Percentiles rank a stretch among this genome's conserved stretches.
These are phyloP conservation scores for Eremothecium gossypii DNA, from an alignment of 1,139 yeast species.

Conservation along the genomic window DNA sequence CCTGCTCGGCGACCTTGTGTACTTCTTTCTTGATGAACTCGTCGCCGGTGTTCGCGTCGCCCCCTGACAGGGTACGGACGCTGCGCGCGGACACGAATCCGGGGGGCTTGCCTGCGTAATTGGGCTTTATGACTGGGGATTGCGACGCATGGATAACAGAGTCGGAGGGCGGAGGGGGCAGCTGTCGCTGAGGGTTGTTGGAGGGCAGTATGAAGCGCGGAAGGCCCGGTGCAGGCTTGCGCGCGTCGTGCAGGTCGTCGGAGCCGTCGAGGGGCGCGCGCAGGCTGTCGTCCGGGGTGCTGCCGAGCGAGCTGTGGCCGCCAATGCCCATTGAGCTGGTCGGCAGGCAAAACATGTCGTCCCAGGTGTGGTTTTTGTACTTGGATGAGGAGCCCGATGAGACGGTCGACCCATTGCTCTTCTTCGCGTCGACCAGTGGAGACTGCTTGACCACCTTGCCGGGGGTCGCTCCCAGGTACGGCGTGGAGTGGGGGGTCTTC, in stretches of 20 bases:
- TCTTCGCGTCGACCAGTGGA: constrained; percentile 19
- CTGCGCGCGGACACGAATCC: background rate
- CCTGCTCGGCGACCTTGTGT: constrained; percentile 94
- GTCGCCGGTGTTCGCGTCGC: constrained; percentile 13
- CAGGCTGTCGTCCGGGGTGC: constrained; percentile 6
- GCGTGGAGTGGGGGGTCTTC: constrained; percentile 11
- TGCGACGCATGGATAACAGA: constrained; percentile 21
- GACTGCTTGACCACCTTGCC: constrained; percentile 24
- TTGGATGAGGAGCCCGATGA: constrained; percentile 4
- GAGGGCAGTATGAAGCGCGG: constrained; percentile 26
- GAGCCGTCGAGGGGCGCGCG: constrained; percentile 9
- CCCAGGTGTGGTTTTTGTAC: constrained; percentile 15
- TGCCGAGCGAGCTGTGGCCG: constrained; percentile 4
- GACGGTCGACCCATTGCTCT: constrained; percentile 1
- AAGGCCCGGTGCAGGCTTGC: constrained; percentile 15
- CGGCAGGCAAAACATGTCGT: constrained; percentile 26
- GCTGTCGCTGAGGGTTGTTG: constrained; percentile 8
- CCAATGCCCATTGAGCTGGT: constrained; percentile 19
- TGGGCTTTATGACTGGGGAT: constrained; percentile 26
- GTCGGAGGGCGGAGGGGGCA: constrained; percentile 5
- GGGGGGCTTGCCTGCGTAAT: background rate
- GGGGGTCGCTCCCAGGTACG: constrained; percentile 12
- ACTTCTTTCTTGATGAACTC: constrained; percentile 50
- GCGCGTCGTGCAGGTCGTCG: constrained; percentile 3
- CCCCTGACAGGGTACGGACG: background rate